A percentile compares a stretch with the other conserved stretches of the same genome.
phyloP scores from a whole-genome alignment of 805 yeast species.

The Komagataella ulmi region DNA sequence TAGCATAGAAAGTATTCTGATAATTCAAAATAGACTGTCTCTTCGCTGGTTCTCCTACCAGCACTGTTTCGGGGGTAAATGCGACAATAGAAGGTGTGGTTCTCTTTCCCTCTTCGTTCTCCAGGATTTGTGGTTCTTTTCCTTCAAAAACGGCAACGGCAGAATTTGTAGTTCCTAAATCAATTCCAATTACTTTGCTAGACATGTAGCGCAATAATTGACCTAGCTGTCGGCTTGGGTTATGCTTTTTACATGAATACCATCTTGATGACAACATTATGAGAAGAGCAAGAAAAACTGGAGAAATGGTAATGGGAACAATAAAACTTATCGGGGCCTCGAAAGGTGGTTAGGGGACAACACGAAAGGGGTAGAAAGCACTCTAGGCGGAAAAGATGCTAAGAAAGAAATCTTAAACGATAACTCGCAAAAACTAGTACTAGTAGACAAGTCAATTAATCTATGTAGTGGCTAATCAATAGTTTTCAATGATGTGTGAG shows the following conservation, averaged over 20 bases:
- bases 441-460: neutral
- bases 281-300: neutral
- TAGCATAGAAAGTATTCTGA: constrained; percentile 85
- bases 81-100: constrained; percentile 94
- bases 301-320: neutral
- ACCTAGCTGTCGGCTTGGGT: neutral
- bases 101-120: constrained; percentile 65
- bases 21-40: constrained; percentile 94
- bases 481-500: neutral
- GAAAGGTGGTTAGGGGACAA: neutral
- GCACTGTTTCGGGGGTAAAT: constrained; percentile 79
- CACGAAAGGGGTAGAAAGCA: too few relatives aligned
- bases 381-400: too few relatives aligned
- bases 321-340: neutral
- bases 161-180: constrained; percentile 81
- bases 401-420: too few relatives aligned
- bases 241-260: neutral
- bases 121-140: constrained; percentile 61
- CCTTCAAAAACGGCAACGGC: constrained; percentile 83
- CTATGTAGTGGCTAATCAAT: neutral
- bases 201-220: constrained; percentile 5
- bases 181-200: constrained; percentile 69
- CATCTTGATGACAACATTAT: neutral
- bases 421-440: too few relatives aligned
- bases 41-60: constrained; percentile 92